Percentiles rank a stretch among this genome's conserved stretches.
phyloP scores from a whole-genome alignment of 2,329 filamentous ascomycete species.

The Penicillium sp. region DNA sequence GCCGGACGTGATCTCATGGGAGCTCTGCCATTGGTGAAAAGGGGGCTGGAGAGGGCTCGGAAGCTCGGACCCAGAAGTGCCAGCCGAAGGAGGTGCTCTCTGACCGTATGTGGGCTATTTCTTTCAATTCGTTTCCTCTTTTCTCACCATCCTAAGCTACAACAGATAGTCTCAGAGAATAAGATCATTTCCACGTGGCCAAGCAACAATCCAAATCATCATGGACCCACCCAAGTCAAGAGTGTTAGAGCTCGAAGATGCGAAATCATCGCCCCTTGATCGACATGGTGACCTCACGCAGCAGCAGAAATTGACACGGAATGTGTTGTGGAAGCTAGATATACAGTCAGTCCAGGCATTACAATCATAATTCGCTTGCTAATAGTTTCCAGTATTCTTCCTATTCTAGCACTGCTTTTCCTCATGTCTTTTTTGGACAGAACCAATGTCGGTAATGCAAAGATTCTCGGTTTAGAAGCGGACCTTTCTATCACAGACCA shows the following conservation, averaged over 20 bases:
- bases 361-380: not conserved
- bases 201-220: conserved; percentile 2
- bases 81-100: not conserved
- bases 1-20: not conserved
- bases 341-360: conserved; percentile 10
- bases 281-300: conserved; percentile 17
- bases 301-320: conserved; percentile 40
- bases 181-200: not conserved
- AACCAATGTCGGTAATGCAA: conserved; percentile 72
- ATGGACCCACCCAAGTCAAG: conserved; percentile 25
- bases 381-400: conserved; percentile 54
- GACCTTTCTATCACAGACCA: conserved; percentile 59
- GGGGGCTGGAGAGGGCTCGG: not conserved
- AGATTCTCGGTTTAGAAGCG: conserved; percentile 61
- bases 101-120: not conserved
- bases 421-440: conserved; percentile 66
- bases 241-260: conserved; percentile 25
- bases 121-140: not conserved
- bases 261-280: conserved; percentile 16
- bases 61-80: conserved; percentile 5
- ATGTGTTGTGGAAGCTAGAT: conserved; percentile 50
- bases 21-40: not conserved
- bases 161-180: not conserved
- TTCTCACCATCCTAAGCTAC: not conserved
- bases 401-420: conserved; percentile 63